phyloP scores from a whole-genome alignment of 306 rosid genomes.

The Coriaria nepalensis region DNA sequence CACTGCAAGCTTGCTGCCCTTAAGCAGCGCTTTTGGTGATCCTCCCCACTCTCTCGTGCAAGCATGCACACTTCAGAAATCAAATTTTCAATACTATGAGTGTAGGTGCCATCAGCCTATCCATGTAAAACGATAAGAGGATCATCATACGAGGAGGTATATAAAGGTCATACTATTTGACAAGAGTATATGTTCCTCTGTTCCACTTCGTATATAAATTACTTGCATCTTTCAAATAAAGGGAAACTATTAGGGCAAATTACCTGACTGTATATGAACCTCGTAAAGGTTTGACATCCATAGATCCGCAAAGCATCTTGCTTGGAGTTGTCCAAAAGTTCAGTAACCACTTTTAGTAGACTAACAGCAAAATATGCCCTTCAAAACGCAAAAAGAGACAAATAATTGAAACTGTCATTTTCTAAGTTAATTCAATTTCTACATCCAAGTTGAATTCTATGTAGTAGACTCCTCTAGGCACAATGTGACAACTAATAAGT shows the following conservation, averaged over 20 bases:
- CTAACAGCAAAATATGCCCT: slow-evolving; percentile 81
- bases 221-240: neutral
- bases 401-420: neutral
- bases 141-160: slow-evolving; percentile 5
- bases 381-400: slow-evolving; percentile 17
- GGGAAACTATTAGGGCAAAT: slow-evolving; percentile 8
- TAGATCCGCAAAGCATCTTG: slow-evolving; percentile 48
- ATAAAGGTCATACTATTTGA: too few relatives aligned
- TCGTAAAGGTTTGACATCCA: slow-evolving; percentile 82
- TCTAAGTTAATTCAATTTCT: neutral
- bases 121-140: slow-evolving; percentile 16
- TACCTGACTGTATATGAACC: slow-evolving; percentile 77
- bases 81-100: slow-evolving; percentile 67
- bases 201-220: neutral
- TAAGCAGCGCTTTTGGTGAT: slow-evolving; percentile 39
- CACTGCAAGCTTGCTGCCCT: slow-evolving; percentile 95
- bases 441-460: too few relatives aligned
- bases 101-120: slow-evolving; percentile 77
- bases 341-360: slow-evolving; percentile 59
- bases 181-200: too few relatives aligned
- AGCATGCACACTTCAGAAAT: slow-evolving; percentile 60
- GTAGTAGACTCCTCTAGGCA: too few relatives aligned
- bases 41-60: slow-evolving; percentile 48
- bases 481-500: too few relatives aligned
- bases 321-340: slow-evolving; percentile 67